Base-by-base conservation (phyloP, 495 filamentous ascomycete species). In the Aspergillus indologenus region DNA sequence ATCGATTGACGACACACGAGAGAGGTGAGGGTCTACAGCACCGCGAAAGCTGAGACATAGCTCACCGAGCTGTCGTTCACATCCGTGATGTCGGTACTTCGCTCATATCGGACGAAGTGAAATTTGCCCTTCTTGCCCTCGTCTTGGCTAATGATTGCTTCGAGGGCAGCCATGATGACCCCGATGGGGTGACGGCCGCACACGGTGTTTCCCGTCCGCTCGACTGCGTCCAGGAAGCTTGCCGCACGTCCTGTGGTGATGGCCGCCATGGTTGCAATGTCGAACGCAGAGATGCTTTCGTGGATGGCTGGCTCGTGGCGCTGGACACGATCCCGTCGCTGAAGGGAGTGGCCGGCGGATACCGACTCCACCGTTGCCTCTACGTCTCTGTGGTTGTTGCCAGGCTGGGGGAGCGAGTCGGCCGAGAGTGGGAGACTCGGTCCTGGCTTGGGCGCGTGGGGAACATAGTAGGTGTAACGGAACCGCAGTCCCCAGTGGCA, bases 151-250 rank as follows among this genome's bases (percentile, higher is more conserved):
- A 60, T 70, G 56, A 88, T 65, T 44, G 69, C 70, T 73, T 97
- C 92, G 58, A 96, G 68, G 0, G 86, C 92, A 2, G 91, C 91
- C 89, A 99, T 90, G 12, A 95, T 81, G 14, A 99, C 87, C 0
- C 95, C 92, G 63, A 99, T 98, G 0, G 94, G 94, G 79, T 99
- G 95, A 45, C 92, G 79, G 51, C 94, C 94, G 64, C 94, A 99
- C 26, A 99, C 91, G 1, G 94, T 97, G 64, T 99, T 99, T 34
- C 82, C 85, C 0, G 92, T 98, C 42, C 79, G 74, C 40, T 82
- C 73, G 43, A 98, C 72, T 21, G 81, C 81, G 5, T 86, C 78
- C 31, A 89, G 75, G 68, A 96, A 97, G 1, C 71, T 73, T 12
- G 78, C 73, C 63, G 95, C 85, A 14, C 71, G 79, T 1, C 94